Conservation (phyloP, 2,329 filamentous ascomycete genomes). For the Torrubiellomyces zombiae region DNA sequence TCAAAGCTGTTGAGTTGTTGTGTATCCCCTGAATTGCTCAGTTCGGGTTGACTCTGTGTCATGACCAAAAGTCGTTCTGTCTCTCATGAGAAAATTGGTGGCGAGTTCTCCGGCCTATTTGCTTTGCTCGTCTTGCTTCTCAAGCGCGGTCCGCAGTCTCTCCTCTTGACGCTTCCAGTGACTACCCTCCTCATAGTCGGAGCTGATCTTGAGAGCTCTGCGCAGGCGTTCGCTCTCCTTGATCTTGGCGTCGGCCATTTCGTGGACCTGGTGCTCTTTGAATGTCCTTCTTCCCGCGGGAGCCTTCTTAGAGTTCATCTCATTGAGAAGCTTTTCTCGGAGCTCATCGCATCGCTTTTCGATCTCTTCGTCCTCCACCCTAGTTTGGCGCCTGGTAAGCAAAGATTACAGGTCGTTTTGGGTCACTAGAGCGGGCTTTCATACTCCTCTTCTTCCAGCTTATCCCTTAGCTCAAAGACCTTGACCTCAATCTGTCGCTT, state of each 20-base stretch:
- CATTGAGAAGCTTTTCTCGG: conserved; percentile 21
- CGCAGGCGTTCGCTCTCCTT: conserved; percentile 82
- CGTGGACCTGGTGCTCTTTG: conserved; percentile 90
- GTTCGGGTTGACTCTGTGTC: no score
- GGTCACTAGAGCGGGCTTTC: conserved; percentile 9
- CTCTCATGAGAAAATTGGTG: no score
- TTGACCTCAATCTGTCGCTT: conserved; percentile 85
- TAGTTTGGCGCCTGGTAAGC: conserved; percentile 15
- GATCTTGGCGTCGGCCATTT: conserved; percentile 90
- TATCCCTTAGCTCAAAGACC: conserved; percentile 77
- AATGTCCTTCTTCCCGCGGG: conserved; percentile 35
- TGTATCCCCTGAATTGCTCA: no score
- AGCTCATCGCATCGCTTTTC: conserved; percentile 40
- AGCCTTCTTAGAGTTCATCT: conserved; percentile 17
- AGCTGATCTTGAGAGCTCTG: conserved; percentile 71
- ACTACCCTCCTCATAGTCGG: conserved; percentile 69
- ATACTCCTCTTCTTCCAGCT: conserved; percentile 79
- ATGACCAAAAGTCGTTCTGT: no score
- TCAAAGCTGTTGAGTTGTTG: no score
- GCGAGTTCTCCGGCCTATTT: conserved; percentile 3
- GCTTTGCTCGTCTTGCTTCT: conserved; percentile 18
- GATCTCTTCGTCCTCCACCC: conserved; percentile 78
- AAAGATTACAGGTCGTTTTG: neutral
- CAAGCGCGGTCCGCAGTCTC: conserved; percentile 29
- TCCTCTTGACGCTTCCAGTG: conserved; percentile 80